A percentile compares a stretch with the other conserved stretches of the same genome.
These are phyloP conservation scores for Sporothrix brunneoviolacea DNA, from an alignment of 2,329 filamentous ascomycete genomes.

Conservation along the genomic window DNA sequence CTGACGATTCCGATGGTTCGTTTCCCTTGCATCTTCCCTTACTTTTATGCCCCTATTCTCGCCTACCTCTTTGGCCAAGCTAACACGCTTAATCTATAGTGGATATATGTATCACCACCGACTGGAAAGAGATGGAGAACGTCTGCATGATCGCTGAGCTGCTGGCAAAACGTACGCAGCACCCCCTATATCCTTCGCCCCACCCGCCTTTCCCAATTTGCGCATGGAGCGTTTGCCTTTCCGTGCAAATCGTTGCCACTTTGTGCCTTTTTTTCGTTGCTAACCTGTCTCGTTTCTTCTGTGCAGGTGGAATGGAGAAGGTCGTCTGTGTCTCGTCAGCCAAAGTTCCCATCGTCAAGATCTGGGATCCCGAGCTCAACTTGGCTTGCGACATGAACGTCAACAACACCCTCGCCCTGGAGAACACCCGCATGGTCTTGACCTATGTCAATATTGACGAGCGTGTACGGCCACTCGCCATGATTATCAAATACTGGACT, in stretches of 20 bases:
- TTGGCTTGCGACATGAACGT: constrained; percentile 97
- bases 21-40: constrained; percentile 15
- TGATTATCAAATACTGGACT: constrained; percentile 98
- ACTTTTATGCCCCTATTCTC: not conserved
- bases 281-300: not conserved
- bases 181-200: no score
- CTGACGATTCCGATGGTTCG: constrained; percentile 90
- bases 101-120: constrained; percentile 94
- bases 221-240: no score
- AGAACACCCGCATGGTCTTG: constrained; percentile 97
- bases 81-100: constrained; percentile 45
- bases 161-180: constrained; percentile 77
- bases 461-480: constrained; percentile 82
- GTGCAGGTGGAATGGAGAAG: constrained; percentile 84
- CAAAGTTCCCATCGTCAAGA: constrained; percentile 97
- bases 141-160: constrained; percentile 88
- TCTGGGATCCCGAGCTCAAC: constrained; percentile 89
- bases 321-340: constrained; percentile 91
- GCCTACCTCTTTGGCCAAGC: not conserved
- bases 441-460: constrained; percentile 93
- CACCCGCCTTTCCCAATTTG: no score
- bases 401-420: constrained; percentile 89
- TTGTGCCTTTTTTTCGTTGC: not conserved
- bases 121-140: constrained; percentile 78
- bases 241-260: no score